phyloP scores from a whole-genome alignment of 768 basidiomycete species.

The Leucocoprinus sp. region DNA sequence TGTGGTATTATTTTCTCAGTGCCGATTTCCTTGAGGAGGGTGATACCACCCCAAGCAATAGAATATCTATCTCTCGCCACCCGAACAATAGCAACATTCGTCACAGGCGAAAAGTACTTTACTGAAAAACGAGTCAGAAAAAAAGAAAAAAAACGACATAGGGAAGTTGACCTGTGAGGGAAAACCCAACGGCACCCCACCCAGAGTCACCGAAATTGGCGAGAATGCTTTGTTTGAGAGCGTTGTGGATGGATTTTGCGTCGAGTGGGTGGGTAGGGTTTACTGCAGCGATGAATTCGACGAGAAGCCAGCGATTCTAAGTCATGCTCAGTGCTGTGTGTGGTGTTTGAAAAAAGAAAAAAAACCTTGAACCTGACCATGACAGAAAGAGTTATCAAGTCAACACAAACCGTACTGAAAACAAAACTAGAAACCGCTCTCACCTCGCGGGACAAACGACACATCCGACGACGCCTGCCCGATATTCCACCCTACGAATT shows the following conservation, averaged over 20 bases:
- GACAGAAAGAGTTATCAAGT: too few species aligned
- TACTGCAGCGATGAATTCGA: constrained; percentile 59
- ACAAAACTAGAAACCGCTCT: constrained; percentile 44
- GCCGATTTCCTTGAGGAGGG: constrained; percentile 57
- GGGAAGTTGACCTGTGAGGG: constrained; percentile 50
- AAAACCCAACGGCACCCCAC: constrained; percentile 74
- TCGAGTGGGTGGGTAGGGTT: constrained; percentile 27
- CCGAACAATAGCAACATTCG: constrained; percentile 78
- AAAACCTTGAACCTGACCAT: not conserved
- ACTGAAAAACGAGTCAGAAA: constrained; percentile 35
- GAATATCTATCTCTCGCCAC: constrained; percentile 76
- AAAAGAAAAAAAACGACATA: not conserved
- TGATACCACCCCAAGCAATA: constrained; percentile 73
- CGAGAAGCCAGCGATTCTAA: constrained; percentile 84
- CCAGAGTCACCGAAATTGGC: constrained; percentile 78
- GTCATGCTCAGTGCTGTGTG: too few species aligned
- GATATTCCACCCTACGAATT: constrained; percentile 27
- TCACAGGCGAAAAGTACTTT: constrained; percentile 82
- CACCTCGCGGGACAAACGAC: constrained; percentile 52
- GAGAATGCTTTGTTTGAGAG: constrained; percentile 62
- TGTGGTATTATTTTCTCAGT: constrained; percentile 57
- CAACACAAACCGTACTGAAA: constrained; percentile 21
- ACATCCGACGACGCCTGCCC: constrained; percentile 65
- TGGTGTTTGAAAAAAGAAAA: too few species aligned
- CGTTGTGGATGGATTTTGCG: constrained; percentile 56